Evolutionary conservation across 2,329 filamentous ascomycete species (phyloP), one percentile per base, ranked within the genome.

Genomic region (Immersiporthe knoxdaviesiana): DNA sequence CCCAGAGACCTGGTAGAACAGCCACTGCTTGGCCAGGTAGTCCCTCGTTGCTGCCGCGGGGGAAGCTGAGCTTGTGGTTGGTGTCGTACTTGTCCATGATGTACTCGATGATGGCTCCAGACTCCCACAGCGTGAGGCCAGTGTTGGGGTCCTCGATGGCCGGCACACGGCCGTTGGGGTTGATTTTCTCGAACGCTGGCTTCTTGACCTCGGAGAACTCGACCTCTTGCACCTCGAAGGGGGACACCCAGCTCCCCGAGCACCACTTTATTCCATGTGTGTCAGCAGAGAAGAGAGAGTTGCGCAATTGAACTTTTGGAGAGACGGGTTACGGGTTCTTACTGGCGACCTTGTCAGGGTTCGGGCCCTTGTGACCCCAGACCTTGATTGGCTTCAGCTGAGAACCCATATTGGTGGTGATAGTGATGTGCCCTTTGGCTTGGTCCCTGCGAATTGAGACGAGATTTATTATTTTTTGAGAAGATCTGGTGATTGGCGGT

Each of bases 21-120:
- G 77, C 76, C 79, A 84, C 59, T 84, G 80, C 65, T 79, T 77
- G 27, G 78, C 73, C 32, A 74, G 77, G 66, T 78, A 78, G 54
- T 79, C 75, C n/a, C 67, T 81, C 77, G 27, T 76, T 72, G n/a
- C 76, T 74, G 7, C 75, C 74, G 30, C 72, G 67, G 5, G 75
- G 72, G 74, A 81, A 84, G 69, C 77, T 80, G 68, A 84, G 72
- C 67, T 77, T 81, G 50, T 79, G 72, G 10, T 80, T 74, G 50
- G 74, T 80, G 74, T 85, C 83, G 76, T 85, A 85, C 14, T 73
- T 76, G 39, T 81, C 79, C 67, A 82, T 72, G 30, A 86, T 73
- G 68, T 85, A 86, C 69, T 82, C 79, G 68, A 86, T 73, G 73
- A 85, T 84, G 14, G 84, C 84, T 32, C 82, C 82, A 21, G 80